Evolutionary conservation across 768 basidiomycete genomes (phyloP), one percentile per base, ranked within the genome.

Genomic region (Naematelia aurantialba): DNA sequence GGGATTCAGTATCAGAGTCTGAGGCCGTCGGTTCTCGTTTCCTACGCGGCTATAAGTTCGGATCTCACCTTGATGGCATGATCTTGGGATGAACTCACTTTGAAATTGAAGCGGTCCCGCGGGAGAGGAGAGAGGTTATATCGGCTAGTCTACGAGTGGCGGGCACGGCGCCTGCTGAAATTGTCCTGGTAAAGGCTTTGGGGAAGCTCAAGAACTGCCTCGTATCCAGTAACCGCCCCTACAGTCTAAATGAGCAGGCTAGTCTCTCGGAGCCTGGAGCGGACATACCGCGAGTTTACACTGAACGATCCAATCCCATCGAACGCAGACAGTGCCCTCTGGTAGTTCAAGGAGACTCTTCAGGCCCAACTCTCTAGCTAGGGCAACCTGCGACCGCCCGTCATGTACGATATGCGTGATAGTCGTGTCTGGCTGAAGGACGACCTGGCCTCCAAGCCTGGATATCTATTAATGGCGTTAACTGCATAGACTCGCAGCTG

Each of bases 331-430:
- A 2, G 67, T 67, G 1, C 65, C 65, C 10, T 55, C 51, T 5
- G 71, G 69, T 13, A 73, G 51, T 14, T 73, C 69, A 29, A 55
- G 59, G 10, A 73, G 44, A 14, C 58, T 25, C 13, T 65, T 53
- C 11, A 73, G 31, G 0, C 69, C 71, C 17, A 73, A 54, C 29
- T 53, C 42, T n/a, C 50, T 48, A n/a, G 60, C 57, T 14, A 73
- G 44, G 21, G 51, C 30, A 13, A 58, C 54, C 3, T 58, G 59
- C 1, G 70, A 66, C 11, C 55, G 51, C 3, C 52, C 45, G 31
- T 73, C 69, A 30, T 65, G 61, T 8, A 73, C 61, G 14, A 73
- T 68, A 48, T 73, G 69, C 3, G 68, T 70, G 45, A 70, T 62
- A 24, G 69, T 62, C n/a, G 66, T 73, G 31, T 73, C 69, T 4